Evolutionary conservation across 2,329 filamentous ascomycete genomes (phyloP).

Genomic region (Cercospora brassicicola): DNA sequence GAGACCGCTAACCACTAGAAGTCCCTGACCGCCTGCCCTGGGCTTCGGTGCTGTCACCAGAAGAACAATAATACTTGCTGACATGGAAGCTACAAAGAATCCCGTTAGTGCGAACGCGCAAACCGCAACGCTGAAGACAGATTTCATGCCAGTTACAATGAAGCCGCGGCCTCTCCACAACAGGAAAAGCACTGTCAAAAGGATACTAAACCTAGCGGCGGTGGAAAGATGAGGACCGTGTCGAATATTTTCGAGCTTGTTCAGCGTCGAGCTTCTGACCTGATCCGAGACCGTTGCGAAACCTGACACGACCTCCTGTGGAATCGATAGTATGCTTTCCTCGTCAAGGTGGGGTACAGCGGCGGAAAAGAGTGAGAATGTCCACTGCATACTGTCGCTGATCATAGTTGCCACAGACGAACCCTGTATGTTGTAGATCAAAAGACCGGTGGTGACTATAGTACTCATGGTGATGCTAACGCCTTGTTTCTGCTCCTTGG

Average conservation of each 20-base stretch:
- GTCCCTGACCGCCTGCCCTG: neutral
- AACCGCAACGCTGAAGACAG: neutral
- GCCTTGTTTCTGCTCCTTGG: neutral
- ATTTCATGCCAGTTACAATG: neutral
- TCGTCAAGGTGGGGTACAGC: neutral
- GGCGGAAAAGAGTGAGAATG: neutral
- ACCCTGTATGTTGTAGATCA: neutral
- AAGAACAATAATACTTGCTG: neutral
- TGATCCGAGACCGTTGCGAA: neutral
- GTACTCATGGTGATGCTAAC: neutral
- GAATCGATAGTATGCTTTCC: neutral
- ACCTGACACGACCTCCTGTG: neutral
- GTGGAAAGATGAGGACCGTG: neutral
- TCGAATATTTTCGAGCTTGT: neutral
- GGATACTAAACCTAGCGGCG: neutral
- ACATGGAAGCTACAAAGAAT: neutral
- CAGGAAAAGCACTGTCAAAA: neutral
- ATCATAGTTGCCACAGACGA: neutral
- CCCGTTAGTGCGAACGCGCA: neutral
- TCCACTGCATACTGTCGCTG: neutral
- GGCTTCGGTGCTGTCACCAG: neutral
- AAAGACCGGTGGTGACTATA: neutral
- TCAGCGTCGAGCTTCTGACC: neutral
- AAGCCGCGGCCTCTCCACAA: neutral
- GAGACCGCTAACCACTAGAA: neutral